Evolutionary conservation across 179 eudicot genomes (phyloP), one percentile per base, ranked within the genome.

Genomic region (Pouteria campechiana): DNA sequence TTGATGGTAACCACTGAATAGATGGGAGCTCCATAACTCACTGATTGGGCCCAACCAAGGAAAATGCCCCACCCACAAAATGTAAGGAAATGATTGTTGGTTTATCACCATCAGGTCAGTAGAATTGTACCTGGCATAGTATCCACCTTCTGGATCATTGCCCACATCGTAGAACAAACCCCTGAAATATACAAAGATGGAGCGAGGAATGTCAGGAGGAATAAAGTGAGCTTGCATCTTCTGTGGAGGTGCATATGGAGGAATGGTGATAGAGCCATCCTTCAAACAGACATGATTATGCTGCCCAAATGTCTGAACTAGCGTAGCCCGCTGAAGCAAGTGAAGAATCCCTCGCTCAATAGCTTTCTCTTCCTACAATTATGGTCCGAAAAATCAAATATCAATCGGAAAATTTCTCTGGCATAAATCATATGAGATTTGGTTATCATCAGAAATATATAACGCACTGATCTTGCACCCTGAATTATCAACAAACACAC

Each of bases 141-240:
- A 87, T 42, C 96, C 96, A 61, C 96, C 96, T 79, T 87, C 93
- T 2, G 96, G 96, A 46, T 87, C 93, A 54, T 87, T 87, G 7
- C 89, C 93, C 0, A 87, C 96, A 54, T 87, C 96, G 54, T 79
- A 87, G 54, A 87, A 87, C 55, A 87, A 71, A 32, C 96, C 96
- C 23, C 96, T 72, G 68, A 87, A 87, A 67, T 87, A 87, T 34
- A 87, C 93, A 58, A 87, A 87, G 57, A 87, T 87, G 69, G 96
- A 87, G 25, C 96, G 83, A 42, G 96, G 96, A 50, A 70, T 79
- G 27, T 63, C 55, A 0, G 93, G 93, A 51, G 96, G 85, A 52
- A 87, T 87, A 17, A 87, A 51, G 58, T 87, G 96, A 41, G 96
- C 58, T 63, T 87, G 85, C 93, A 87, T 87, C 48, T 87, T 87